Evolutionary conservation across 2,329 filamentous ascomycete genomes (phyloP).

Genomic region (Dothidotthia symphoricarpi): DNA sequence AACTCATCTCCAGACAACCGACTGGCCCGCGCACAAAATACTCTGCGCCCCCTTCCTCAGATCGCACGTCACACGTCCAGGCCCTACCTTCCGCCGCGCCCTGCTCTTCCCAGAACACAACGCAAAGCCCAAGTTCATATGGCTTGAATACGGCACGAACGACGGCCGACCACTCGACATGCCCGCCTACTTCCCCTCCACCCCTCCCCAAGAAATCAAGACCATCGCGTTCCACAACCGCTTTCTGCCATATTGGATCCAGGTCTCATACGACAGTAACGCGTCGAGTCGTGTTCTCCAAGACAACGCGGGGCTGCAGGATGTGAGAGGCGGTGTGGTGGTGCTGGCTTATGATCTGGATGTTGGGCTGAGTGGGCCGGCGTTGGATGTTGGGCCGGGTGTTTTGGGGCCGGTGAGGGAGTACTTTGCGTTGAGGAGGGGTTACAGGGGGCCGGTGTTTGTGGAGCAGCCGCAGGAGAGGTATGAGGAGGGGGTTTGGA

Average conservation of each 20-base stretch:
- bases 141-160: conserved; percentile 1
- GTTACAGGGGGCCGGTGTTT: conserved; percentile 13
- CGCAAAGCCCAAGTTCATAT: conserved; percentile 3
- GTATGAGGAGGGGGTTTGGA: conserved; percentile 8
- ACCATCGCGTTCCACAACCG: conserved; percentile 13
- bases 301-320: background rate
- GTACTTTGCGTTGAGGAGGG: conserved; percentile 11
- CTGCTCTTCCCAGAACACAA: conserved; percentile 3
- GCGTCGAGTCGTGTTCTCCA: background rate
- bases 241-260: conserved; percentile 7
- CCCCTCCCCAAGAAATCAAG: conserved; percentile 1
- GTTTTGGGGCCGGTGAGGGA: conserved; percentile 6
- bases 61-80: background rate
- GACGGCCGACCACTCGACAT: conserved; percentile 3
- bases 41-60: conserved; percentile 6
- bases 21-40: conserved; percentile 11
- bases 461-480: conserved; percentile 16
- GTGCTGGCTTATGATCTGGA: conserved; percentile 9
- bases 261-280: conserved; percentile 16
- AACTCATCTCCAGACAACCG: conserved; percentile 2
- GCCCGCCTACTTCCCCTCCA: conserved; percentile 4
- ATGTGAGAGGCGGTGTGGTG: conserved; percentile 9
- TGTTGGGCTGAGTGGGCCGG: conserved; percentile 8
- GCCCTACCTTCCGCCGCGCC: background rate
- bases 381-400: conserved; percentile 9